Percentiles rank a stretch among this genome's conserved stretches.
Conservation (phyloP, 257 asterid species). For the Cinchona pubescens region DNA sequence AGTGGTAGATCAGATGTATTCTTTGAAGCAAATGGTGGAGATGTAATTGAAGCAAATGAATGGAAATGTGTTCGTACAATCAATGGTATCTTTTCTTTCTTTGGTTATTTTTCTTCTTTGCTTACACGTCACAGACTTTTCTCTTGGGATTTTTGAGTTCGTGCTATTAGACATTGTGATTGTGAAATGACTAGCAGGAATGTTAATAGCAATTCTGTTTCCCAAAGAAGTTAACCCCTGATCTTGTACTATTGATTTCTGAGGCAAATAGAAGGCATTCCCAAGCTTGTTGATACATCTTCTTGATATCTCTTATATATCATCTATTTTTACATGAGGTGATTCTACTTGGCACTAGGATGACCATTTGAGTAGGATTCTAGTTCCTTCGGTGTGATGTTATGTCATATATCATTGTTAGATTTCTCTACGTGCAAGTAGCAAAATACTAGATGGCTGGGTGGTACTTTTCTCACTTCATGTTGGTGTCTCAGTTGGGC, state of each 20-base stretch:
- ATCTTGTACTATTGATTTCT: not conserved
- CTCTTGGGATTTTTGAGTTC: conserved; percentile 23
- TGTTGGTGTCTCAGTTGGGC: not conserved
- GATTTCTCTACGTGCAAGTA: not conserved
- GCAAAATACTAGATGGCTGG: not conserved
- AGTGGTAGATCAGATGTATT: conserved; percentile 39
- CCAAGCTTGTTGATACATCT: not conserved
- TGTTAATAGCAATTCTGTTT: not conserved
- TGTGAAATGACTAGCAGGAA: not conserved
- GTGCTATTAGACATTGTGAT: conserved; percentile 18
- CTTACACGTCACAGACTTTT: not conserved
- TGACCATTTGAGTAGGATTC: not conserved
- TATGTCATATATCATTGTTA: not conserved
- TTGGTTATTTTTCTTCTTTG: not conserved
- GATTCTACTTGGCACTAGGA: not conserved
- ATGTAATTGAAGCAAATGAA: conserved; percentile 77
- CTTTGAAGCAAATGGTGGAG: conserved; percentile 75
- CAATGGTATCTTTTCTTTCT: conserved; percentile 52
- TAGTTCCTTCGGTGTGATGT: not conserved
- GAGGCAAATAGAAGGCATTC: not conserved
- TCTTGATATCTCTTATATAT: not conserved
- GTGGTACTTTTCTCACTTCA: not conserved
- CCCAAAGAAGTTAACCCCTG: not conserved
- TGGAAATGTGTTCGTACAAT: conserved; percentile 95
- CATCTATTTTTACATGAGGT: not conserved